Base-by-base conservation (phyloP, 768 basidiomycete genomes). In the Mycena filopes region DNA sequence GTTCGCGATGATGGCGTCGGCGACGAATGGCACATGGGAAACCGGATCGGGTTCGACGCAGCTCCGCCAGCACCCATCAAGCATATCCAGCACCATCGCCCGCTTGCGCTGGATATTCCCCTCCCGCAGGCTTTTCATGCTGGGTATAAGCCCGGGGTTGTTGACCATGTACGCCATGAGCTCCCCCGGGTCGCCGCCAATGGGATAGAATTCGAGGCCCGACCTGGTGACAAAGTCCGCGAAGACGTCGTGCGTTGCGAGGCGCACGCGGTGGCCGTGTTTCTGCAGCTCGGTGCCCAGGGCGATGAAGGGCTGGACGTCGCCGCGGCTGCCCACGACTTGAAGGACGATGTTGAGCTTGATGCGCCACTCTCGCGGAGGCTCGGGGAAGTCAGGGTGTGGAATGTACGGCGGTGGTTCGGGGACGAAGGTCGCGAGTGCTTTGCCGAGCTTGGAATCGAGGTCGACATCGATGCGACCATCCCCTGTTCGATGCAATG, bases 121-220 rank as follows among this genome's bases (percentile, higher is more conserved):
- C 46, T 82, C 79, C 2, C 71, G 76, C 29, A 84, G 63, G 9
- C 76, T 78, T 40, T 76, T 78, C 62, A 77, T 71, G 2, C 79
- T 80, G 16, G 83, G 83, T 28, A 84, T 72, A 8, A 84, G 72
- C 2, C 83, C 83, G 28, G 83, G 83, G 65, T 84, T 84, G 60
- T 78, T 79, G 20, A 84, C 82, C 83, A 84, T 84, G 68, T 81
- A 84, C 25, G 78, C 76, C 83, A 84, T 83, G 7, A 84, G 70
- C 47, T 82, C 80, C 41, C 76, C 75, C 0, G 83, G 83, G 73
- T 81, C 78, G 6, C 83, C 83, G 3, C 83, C 83, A 16, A 82
- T 76, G 41, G 78, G 74, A 54, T 77, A 83, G 70, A 79, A 84
- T 64, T 84, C 83, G 18, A 84, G 67, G 5, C 77, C 78, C 2